Base-by-base conservation (phyloP, 2,329 filamentous ascomycete genomes). In the Curvularia spicifera region DNA sequence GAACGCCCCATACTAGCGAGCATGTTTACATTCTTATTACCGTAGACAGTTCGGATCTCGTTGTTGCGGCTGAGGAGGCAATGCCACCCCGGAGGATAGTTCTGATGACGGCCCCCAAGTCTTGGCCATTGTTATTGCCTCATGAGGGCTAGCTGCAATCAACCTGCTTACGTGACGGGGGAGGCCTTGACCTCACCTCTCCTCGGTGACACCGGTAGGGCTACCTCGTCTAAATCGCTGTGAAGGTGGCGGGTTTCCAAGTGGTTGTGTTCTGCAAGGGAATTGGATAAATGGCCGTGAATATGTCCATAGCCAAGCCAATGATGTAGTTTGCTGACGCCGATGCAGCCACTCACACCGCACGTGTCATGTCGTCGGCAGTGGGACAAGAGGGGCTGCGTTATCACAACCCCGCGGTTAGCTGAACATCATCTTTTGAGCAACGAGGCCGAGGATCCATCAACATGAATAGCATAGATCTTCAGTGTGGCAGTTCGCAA, bases 21-120 rank as follows among this genome's bases (percentile, higher is more conserved):
- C 43, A 37, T 48, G 22, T 55, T 57, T 65, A 56, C 61, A 60
- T 59, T 50, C 68, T 71, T 69, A 70, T 69, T 67, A 39, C 66
- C 63, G 22, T 53, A 56, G 46, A 56, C 18, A 58, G 63, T 48
- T 48, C 45, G 26, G 22, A 44, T 24, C 42, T 39, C 33, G 49
- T 55, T 47, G 26, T 37, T n/a, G 22, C 18, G 45, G 26, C 40
- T 55, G 51, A 45, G 20, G n/a, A 39, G 4, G 20, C 45, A 43
- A 24, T n/a, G 33, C 43, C 15, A 31, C 13, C 26, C 22, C 20
- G 13, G 15, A 18, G 33, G 37, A 20, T 45, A 9, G 18, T 18
- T 26, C 15, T 35, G 42, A 35, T 52, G 6, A 18, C 13, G 39
- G 51, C 10, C 22, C 8, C 40, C 24, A 6, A 1, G 35, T 65